These are phyloP conservation scores for Asclepias syriaca DNA, from an alignment of 257 asterid genomes.

Conservation along the genomic window DNA sequence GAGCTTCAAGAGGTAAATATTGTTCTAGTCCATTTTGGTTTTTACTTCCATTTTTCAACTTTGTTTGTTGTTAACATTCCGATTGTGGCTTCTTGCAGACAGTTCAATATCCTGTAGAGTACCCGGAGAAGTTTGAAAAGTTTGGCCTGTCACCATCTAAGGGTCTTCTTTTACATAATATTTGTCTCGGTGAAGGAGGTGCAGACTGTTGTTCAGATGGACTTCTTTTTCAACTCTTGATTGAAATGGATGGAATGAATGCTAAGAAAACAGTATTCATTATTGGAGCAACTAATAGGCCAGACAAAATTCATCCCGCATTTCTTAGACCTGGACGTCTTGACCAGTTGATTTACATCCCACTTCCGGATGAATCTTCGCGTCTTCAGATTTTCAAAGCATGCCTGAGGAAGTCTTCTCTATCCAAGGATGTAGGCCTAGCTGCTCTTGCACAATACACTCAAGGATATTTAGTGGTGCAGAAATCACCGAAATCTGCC, in stretches of 20 bases:
- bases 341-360: conserved; percentile 58
- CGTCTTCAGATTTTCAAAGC: conserved; percentile 56
- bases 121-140: conserved; percentile 60
- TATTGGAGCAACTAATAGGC: conserved; percentile 65
- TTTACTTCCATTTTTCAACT: neutral
- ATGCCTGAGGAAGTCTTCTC: conserved; percentile 48
- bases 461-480: conserved; percentile 61
- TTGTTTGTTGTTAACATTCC: neutral
- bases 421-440: conserved; percentile 42
- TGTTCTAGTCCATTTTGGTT: neutral
- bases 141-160: conserved; percentile 71
- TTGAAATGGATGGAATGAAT: conserved; percentile 65
- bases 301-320: conserved; percentile 58
- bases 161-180: conserved; percentile 62
- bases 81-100: conserved; percentile 28
- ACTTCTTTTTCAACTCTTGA: conserved; percentile 54
- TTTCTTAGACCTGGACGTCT: conserved; percentile 62
- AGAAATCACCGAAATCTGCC: conserved; percentile 58
- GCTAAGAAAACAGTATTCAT: conserved; percentile 63
- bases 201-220: conserved; percentile 67
- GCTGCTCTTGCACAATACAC: conserved; percentile 53
- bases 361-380: conserved; percentile 58
- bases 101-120: conserved; percentile 73
- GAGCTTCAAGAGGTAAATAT: conserved; percentile 50
- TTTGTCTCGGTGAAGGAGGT: too few species aligned